Base-by-base conservation (phyloP, 108 stramenopile species). In the Skeletonema grethae region DNA sequence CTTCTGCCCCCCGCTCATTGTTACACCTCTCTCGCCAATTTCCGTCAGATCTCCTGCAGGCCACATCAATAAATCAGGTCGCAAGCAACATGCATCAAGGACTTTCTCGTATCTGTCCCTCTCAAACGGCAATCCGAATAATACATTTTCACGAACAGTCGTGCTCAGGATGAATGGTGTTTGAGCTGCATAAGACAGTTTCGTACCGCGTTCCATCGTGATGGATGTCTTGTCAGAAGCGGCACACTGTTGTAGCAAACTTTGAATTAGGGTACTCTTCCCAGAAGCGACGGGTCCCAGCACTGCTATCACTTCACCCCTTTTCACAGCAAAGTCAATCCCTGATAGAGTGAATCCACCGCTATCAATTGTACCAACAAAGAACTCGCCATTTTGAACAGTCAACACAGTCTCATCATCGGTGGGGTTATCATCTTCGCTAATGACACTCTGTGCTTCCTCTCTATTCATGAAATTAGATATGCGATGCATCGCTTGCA, bases 131-230 rank as follows among this genome's bases (percentile, higher is more conserved):
- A 69, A 56, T n/a, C 99, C 99, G 74, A 98, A 98, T 58, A 98
- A 67, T 24, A 99, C 93, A 79, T 99, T 99, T 18, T 98, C 98
- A 8, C 94, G 75, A 3, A 99, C 45, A 0, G 96, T 95, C 7
- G 79, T 74, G 80, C 99, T 99, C 22, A 96, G 76, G 46, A 99
- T 97, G 68, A 97, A 99, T 10, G 97, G 90, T 25, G 78, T 87
- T 73, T 99, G 97, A 48, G 85, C 83, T 0, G 88, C 96, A 80
- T 97, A 99, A 7, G 96, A 85, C 24, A 95, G 82, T 84, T 45
- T 63, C 64, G 11, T 31, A 16, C 10, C 87, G 28, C 43, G 60
- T 65, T 24, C 60, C 46, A 13, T 84, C n/a, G 64, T 88, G 88
- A 53, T 53, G 0, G 50, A 15, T 57, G 66, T 18, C 66, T 68